Base-by-base conservation (phyloP, 345 rosid species). In the Hibiscus mutabilis region DNA sequence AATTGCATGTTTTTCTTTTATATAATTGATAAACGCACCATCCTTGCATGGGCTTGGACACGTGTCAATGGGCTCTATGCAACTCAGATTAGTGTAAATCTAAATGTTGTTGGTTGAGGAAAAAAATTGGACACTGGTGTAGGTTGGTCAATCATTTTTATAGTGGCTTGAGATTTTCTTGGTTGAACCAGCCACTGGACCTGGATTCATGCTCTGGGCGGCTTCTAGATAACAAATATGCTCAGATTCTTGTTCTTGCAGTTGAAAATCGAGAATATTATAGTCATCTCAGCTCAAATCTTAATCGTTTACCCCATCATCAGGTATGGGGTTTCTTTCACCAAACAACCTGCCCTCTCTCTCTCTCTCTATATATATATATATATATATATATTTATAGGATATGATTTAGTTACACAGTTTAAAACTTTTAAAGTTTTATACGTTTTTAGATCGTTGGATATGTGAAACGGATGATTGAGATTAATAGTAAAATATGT, bases 301-400 rank as follows among this genome's bases (percentile, higher is more conserved):
- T 53, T 19, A 40, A 22, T 7, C 24, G 8, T 12, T 57, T 22
- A 12, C 13, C 6, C 37, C 68, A 62, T 65, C 35, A 57, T 72
- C 58, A 56, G 79, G 79, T 81, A 52, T 56, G 82, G 79, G 82
- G 83, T 75, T 78, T 78, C 86, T 78, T 78, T 82, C 85, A 14
- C 3, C 57, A 74, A 65, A 57, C 75, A 58, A 27, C 76, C 71
- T 4, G n/a, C n/a, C n/a, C n/a, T n/a, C n/a, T n/a, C n/a, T n/a
- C n/a, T n/a, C n/a, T n/a, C n/a, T n/a, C n/a, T n/a, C n/a, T n/a
- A n/a, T n/a, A n/a, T n/a, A n/a, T n/a, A n/a, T n/a, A n/a, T n/a
- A n/a, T n/a, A n/a, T n/a, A n/a, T n/a, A n/a, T n/a, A n/a, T n/a
- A n/a, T n/a, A n/a, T n/a, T n/a, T n/a, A n/a, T n/a, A n/a, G n/a